phyloP scores from a whole-genome alignment of 257 asterid genomes.

The Cordia subcordata region DNA sequence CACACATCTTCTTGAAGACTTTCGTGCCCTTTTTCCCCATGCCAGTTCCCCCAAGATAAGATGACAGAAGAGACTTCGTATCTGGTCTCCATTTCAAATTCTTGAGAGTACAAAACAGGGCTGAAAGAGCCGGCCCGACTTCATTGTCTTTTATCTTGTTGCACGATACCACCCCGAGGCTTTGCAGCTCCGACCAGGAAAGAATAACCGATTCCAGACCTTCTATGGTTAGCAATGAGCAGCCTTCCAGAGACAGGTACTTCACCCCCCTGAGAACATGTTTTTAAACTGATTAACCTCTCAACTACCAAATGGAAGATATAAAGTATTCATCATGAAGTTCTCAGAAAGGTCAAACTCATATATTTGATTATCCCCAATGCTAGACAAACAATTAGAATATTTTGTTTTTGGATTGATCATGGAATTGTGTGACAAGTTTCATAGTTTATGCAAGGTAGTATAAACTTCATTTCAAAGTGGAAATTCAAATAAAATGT shows the following conservation, averaged over 20 bases:
- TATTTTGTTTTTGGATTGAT: too few species aligned
- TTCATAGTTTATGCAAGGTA: too few species aligned
- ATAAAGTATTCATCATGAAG: too few species aligned
- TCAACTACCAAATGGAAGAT: too few species aligned
- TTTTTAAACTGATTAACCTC: not conserved
- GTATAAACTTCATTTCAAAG: too few species aligned
- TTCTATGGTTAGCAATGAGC: conserved; percentile 53
- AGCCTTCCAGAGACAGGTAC: conserved; percentile 52
- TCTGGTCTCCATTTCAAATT: conserved; percentile 70
- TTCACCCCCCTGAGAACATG: conserved; percentile 46
- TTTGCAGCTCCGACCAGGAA: conserved; percentile 53
- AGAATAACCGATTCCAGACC: conserved; percentile 56
- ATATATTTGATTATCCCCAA: too few species aligned
- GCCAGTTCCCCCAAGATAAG: conserved; percentile 51
- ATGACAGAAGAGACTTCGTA: conserved; percentile 39
- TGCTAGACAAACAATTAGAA: too few species aligned
- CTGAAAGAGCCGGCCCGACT: conserved; percentile 39
- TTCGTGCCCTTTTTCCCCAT: conserved; percentile 53
- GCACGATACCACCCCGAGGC: conserved; percentile 58
- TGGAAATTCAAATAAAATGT: not conserved
- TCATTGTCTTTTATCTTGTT: conserved; percentile 59
- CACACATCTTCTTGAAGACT: conserved; percentile 48
- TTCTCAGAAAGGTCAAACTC: too few species aligned
- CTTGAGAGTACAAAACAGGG: conserved; percentile 43
- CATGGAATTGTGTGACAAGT: too few species aligned